phyloP scores from a whole-genome alignment of 805 yeast genomes.

The Alloascoidea africana region DNA sequence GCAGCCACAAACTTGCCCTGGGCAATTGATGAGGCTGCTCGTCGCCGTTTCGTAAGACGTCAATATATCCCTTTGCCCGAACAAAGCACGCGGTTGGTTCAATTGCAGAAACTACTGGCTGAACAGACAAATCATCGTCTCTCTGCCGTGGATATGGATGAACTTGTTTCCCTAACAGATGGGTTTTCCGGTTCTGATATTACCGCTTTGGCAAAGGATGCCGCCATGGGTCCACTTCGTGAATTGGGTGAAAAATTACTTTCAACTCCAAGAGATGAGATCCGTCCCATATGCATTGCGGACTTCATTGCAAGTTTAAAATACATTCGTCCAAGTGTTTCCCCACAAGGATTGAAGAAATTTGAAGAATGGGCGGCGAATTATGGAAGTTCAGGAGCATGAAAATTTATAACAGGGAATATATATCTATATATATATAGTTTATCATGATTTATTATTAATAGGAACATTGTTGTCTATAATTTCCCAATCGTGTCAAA shows the following conservation, averaged over 20 bases:
- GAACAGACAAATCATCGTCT: conserved; percentile 56
- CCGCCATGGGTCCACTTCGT: conserved; percentile 95
- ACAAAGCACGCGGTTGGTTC: conserved; percentile 60
- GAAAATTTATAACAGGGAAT: conserved; percentile 6
- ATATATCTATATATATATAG: neutral
- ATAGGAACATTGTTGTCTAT: too few species aligned
- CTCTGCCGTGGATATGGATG: conserved; percentile 42
- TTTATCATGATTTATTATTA: neutral
- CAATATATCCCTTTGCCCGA: conserved; percentile 94
- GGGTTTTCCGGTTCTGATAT: conserved; percentile 91
- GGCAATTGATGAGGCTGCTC: conserved; percentile 94
- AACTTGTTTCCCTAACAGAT: conserved; percentile 49
- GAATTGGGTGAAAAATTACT: conserved; percentile 77
- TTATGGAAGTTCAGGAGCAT: conserved; percentile 84
- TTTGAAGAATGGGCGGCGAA: conserved; percentile 83
- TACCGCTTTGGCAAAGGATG: conserved; percentile 88
- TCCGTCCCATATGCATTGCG: conserved; percentile 54
- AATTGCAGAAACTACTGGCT: conserved; percentile 48
- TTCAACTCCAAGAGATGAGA: conserved; percentile 50
- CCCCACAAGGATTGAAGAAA: conserved; percentile 57
- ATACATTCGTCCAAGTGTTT: conserved; percentile 79
- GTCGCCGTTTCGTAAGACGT: conserved; percentile 81
- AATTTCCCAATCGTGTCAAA: conserved; percentile 21
- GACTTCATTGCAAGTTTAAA: conserved; percentile 70
- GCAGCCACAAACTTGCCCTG: conserved; percentile 96